Base-by-base conservation (phyloP, 257 asterid genomes). In the Lithospermum erythrorhizon region DNA sequence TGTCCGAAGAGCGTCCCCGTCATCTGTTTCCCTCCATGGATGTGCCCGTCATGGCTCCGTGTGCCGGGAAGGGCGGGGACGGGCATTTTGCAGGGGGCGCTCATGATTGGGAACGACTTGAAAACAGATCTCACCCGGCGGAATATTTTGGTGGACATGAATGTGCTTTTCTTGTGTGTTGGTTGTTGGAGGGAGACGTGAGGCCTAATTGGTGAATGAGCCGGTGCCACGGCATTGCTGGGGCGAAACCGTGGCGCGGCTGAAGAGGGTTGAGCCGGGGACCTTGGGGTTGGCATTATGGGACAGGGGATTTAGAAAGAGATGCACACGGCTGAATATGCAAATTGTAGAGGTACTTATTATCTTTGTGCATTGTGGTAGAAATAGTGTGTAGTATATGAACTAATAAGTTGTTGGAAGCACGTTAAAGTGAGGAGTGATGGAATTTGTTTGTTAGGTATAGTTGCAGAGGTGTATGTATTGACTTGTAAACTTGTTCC, bases 1-100 rank as follows among this genome's bases (percentile, higher is more conserved):
- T 76, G 67, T 5, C 97, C 97, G 65, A 85, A 90, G 0, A 90
- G 79, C 35, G 97, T 90, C 1, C 97, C 96, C 1, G 95, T 87
- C 81, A 87, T 72, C 58, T 87, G 96, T 57, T 80, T 87, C 1
- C 88, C 96, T 4, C 95, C 95, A 54, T 81, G 90, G 56, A 83
- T 70, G 69, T 82, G 91, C 11, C 84, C 79, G 32, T 80, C 94
- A 62, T 80, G 88, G 48, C 29, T 66, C 17, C 95, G 75, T 60
- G 53, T 51, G 11, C 68, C 58, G n/a, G 65, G 76, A 0, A 55
- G 17, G 55, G 70, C 64, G 13, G 88, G 71, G 5, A 57, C 80
- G 0, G 97, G 97, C 94, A 90, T 85, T 72, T 81, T 90, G 72
- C 97, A 90, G 0, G 96, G 95, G 5, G 96, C 80, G 61, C 56